phyloP scores from a whole-genome alignment of 192 early-diverging fungal species.

The Umbelopsis isabellina region DNA sequence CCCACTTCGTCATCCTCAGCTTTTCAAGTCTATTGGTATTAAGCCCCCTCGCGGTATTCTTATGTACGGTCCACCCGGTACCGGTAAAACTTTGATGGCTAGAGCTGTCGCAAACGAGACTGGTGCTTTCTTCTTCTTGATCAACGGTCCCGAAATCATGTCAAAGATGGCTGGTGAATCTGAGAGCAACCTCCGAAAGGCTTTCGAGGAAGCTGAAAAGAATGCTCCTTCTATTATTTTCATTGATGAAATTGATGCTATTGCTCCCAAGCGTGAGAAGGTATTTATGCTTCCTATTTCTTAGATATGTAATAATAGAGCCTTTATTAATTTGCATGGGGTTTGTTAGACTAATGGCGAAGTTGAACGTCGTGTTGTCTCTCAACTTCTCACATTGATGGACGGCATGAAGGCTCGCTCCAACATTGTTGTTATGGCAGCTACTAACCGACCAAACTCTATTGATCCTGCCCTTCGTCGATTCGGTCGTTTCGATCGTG shows the following conservation, averaged over 20 bases:
- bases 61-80: constrained; percentile 98
- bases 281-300: constrained; percentile 29
- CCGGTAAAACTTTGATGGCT: constrained; percentile 98
- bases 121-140: constrained; percentile 99
- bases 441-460: constrained; percentile 98
- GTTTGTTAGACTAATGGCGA: constrained; percentile 74
- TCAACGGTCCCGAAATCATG: constrained; percentile 99
- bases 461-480: constrained; percentile 98
- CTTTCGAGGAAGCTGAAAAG: constrained; percentile 98
- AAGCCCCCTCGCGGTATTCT: constrained; percentile 98
- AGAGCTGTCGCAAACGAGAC: constrained; percentile 99
- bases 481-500: constrained; percentile 99
- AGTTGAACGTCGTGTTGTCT: constrained; percentile 96
- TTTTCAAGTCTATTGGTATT: constrained; percentile 99
- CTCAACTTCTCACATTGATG: constrained; percentile 95
- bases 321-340: not conserved
- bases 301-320: not conserved
- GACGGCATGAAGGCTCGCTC: constrained; percentile 89
- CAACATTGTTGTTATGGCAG: constrained; percentile 98
- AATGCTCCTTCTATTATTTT: constrained; percentile 97
- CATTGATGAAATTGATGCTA: constrained; percentile 98
- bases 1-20: constrained; percentile 96
- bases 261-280: constrained; percentile 87
- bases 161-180: constrained; percentile 99
- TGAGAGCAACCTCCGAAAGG: constrained; percentile 96